Percentiles rank a stretch among this genome's conserved stretches.
Conservation (phyloP, 331 rosid species). For the Rhamnella rubrinervis region DNA sequence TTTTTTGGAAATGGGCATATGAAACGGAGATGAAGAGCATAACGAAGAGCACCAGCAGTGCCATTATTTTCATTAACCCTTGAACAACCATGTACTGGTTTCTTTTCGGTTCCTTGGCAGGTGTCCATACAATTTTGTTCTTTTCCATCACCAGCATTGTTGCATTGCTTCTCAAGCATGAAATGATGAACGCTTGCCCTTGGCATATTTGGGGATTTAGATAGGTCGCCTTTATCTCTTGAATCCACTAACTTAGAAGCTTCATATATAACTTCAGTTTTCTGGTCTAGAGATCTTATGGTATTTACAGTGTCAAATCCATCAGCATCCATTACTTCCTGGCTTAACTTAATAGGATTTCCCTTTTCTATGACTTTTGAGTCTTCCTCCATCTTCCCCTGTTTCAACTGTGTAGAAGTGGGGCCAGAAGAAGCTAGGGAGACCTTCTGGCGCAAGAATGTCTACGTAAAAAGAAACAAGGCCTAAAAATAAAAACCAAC, state of each 20-base stretch:
- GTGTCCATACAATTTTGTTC: conserved; percentile 42
- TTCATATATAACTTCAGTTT: conserved; percentile 29
- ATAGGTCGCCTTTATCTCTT: conserved; percentile 34
- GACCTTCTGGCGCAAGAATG: conserved; percentile 93
- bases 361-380: conserved; percentile 27
- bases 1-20: conserved; percentile 59
- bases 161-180: conserved; percentile 18
- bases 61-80: conserved; percentile 49
- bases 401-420: conserved; percentile 38
- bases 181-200: conserved; percentile 23
- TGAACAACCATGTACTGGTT: conserved; percentile 35
- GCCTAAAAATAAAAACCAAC: neutral
- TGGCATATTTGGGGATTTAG: conserved; percentile 28
- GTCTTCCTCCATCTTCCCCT: conserved; percentile 31
- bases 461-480: conserved; percentile 33
- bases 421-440: conserved; percentile 59
- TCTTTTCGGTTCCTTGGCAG: conserved; percentile 49
- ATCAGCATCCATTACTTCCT: conserved; percentile 36
- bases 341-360: conserved; percentile 15
- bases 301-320: conserved; percentile 30
- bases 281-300: conserved; percentile 29
- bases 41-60: conserved; percentile 62
- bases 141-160: conserved; percentile 30
- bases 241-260: conserved; percentile 41
- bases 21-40: conserved; percentile 92